Evolutionary conservation across 192 early-diverging fungal species (phyloP).

Genomic region (Coemansia furcata): DNA sequence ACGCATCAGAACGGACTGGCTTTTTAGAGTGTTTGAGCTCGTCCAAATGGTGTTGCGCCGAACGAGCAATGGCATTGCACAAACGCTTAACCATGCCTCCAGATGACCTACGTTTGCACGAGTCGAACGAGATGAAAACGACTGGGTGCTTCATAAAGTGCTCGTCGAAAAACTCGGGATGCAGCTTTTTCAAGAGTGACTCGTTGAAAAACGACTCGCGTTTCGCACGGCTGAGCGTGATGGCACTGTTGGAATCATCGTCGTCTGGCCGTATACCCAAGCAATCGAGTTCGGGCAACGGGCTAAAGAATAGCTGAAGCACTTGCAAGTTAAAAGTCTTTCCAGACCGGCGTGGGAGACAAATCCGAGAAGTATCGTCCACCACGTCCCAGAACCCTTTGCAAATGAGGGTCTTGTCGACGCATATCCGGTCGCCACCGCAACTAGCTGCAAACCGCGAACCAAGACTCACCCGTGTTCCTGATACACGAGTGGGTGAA

Average conservation of each 20-base stretch:
- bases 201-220: conserved; percentile 2
- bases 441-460: background rate
- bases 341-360: conserved; percentile 5
- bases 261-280: background rate
- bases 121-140: background rate
- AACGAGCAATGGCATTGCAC: background rate
- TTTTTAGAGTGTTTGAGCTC: background rate
- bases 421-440: background rate
- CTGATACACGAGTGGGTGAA: background rate
- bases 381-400: conserved; percentile 8
- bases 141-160: conserved; percentile 2
- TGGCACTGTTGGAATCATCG: background rate
- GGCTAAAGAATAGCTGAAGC: conserved; percentile 6
- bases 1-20: background rate
- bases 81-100: conserved; percentile 11
- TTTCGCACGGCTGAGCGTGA: background rate
- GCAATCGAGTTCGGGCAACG: background rate
- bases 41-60: background rate
- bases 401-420: conserved; percentile 6
- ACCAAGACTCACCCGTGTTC: background rate
- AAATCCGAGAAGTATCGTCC: background rate
- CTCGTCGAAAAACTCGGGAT: background rate
- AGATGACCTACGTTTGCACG: background rate
- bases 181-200: background rate
- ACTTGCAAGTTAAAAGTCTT: background rate